These are phyloP conservation scores for Lasiosphaeria ovina DNA, from an alignment of 495 filamentous ascomycete genomes.

Conservation along the genomic window DNA sequence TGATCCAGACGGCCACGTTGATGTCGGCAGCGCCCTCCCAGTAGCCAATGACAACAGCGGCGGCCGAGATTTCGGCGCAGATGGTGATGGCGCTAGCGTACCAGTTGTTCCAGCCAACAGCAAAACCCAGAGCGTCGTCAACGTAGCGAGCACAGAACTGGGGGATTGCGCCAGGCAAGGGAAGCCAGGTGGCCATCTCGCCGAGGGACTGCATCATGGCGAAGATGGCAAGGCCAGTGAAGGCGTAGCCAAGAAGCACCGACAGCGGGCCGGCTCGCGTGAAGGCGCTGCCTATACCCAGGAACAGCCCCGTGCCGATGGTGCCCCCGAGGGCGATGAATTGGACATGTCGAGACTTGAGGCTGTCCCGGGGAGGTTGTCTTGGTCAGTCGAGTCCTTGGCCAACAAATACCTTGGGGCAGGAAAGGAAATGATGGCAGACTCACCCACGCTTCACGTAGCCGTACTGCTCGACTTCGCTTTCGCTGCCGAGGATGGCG, in stretches of 20 bases:
- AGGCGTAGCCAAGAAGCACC: slow-evolving; percentile 48
- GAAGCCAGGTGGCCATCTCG: slow-evolving; percentile 62
- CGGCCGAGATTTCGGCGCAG: slow-evolving; percentile 39
- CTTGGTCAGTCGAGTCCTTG: background rate
- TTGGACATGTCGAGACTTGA: slow-evolving; percentile 52
- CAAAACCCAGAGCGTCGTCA: slow-evolving; percentile 69
- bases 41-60: slow-evolving; percentile 46
- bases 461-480: slow-evolving; percentile 12
- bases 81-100: slow-evolving; percentile 33
- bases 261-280: slow-evolving; percentile 58
- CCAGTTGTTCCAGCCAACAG: slow-evolving; percentile 66
- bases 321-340: slow-evolving; percentile 64
- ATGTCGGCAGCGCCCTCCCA: slow-evolving; percentile 38
- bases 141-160: slow-evolving; percentile 68
- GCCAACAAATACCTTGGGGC: background rate
- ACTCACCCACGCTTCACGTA: slow-evolving; percentile 15
- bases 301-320: slow-evolving; percentile 64
- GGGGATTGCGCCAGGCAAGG: slow-evolving; percentile 47
- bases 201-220: slow-evolving; percentile 41
- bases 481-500: slow-evolving; percentile 9
- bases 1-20: slow-evolving; percentile 53
- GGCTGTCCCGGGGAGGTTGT: slow-evolving; percentile 5
- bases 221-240: slow-evolving; percentile 29
- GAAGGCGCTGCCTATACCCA: slow-evolving; percentile 58
- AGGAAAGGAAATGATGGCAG: background rate